Evolutionary conservation across 1,284 basidiomycete genomes (phyloP), one percentile per base, ranked within the genome.

Genomic region (Cronartium ribicola): DNA sequence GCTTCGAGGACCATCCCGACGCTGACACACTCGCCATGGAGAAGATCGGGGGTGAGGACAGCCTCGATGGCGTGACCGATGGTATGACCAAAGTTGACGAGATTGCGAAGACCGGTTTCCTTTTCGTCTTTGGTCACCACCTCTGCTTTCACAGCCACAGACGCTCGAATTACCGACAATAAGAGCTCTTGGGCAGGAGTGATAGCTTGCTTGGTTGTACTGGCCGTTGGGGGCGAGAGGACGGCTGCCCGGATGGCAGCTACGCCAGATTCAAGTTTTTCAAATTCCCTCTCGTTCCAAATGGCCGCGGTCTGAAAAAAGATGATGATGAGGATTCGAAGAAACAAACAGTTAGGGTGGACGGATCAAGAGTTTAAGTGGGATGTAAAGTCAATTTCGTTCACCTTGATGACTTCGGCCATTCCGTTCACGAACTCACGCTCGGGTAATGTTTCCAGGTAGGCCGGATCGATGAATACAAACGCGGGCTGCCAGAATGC

Each of bases 401-500:
- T 78, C 75, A 91, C 92, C 87, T 98, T 98, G 82, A 98, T 88
- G 4, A 98, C 91, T 82, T 99, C 95, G 1, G 96, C 94, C 92
- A 99, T 97, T 62, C 95, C 95, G 80, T 98, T 98, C 59, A 92
- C 91, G 78, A 98, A 94, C 82, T 98, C 96, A 76, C 96, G 86
- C 59, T 88, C 83, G 0, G 94, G 94, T 4, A 99, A 88, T 1
- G 93, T 95, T 78, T 93, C 91, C 76, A 99, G 87, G 85, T 96
- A 96, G 0, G 94, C 90, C 17, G 92, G 90, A 82, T 99, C 96
- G 78, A 98, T 96, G 83, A 99, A 99, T 81, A 98, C 90, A 84
- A 90, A 98, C 79, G 90, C 87, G 1, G 95, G 95, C 83, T 98
- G 96, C 91, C 94, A 94, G 85, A 99, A 99, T 3, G 95, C 90